Conservation (phyloP, 1,284 basidiomycete genomes). For the Moniliophthora roreri region DNA sequence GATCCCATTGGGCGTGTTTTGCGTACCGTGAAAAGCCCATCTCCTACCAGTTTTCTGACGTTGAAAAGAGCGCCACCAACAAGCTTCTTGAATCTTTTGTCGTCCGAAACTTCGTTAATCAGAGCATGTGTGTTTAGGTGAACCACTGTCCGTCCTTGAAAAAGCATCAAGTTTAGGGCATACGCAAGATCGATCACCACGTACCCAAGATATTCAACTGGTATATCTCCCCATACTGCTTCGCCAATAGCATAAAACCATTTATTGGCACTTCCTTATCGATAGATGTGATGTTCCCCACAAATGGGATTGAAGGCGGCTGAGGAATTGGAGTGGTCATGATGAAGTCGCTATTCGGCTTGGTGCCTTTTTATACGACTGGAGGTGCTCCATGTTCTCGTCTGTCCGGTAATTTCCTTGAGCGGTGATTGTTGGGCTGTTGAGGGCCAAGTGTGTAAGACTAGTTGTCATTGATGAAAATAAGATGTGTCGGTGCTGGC, state of each 20-base stretch:
- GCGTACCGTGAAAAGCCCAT: constrained; percentile 45
- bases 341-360: background rate
- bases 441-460: too few relatives aligned
- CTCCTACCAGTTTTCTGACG: constrained; percentile 42
- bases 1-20: background rate
- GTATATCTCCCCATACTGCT: constrained; percentile 49
- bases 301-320: constrained; percentile 42
- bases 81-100: constrained; percentile 44
- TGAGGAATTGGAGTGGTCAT: constrained; percentile 29
- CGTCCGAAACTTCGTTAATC: constrained; percentile 44
- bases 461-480: too few relatives aligned
- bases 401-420: too few relatives aligned
- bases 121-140: constrained; percentile 40
- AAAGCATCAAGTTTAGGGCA: background rate
- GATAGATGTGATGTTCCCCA: constrained; percentile 43
- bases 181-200: constrained; percentile 4
- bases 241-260: constrained; percentile 39
- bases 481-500: too few relatives aligned
- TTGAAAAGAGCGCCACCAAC: constrained; percentile 34
- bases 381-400: too few relatives aligned
- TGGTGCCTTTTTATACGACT: too few relatives aligned
- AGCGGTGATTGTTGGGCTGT: too few relatives aligned
- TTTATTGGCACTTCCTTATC: constrained; percentile 38
- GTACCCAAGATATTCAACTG: constrained; percentile 39
- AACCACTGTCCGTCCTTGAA: too few relatives aligned